Evolutionary conservation across 495 filamentous ascomycete species (phyloP), one percentile per base, ranked within the genome.

Genomic region (Trichoderma orchidacearum): DNA sequence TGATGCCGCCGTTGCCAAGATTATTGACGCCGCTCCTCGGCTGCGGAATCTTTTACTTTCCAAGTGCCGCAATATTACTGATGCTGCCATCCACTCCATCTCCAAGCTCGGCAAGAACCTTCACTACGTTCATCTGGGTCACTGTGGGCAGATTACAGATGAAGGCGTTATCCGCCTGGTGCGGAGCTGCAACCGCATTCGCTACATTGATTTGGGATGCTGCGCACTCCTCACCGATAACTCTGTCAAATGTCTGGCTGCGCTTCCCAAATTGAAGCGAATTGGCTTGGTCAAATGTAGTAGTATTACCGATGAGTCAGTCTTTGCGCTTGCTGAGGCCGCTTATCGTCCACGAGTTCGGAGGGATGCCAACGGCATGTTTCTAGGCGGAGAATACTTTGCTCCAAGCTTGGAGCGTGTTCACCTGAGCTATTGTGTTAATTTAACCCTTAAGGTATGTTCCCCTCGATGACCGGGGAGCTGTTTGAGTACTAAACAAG

Each of bases 171-270:
- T 84, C 52, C 81, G 84, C 36, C 75, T 99, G 7, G 90, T 95
- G 34, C 84, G 85, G 58, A 71, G 70, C 36, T 99, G 94, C 75
- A 96, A 91, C 70, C 81, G 94, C 30, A 96, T 99, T 60, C 78
- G 94, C 52, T 99, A 99, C 63, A 97, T 99, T 56, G 94, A 99
- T 64, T 70, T 99, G 51, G 94, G 94, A 11, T 97, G 94, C 73
- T 99, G 94, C 69, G 78, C 76, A n/a, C 82, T 85, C 58, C 75
- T 99, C 53, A 96, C 94, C 0, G 93, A 99, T 62, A 70, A 70
- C 2, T 95, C 89, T 50, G 85, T 99, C n/a, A 83, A 78, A 54
- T 84, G 86, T 59, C 75, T 99, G 25, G 91, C 94, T 2, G 81
- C 75, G 9, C 76, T 99, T 27, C 94, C 94, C 9, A 99, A 97